phyloP scores from a whole-genome alignment of 2,329 filamentous ascomycete genomes.

The Gnomoniopsis smithogilvyi region DNA sequence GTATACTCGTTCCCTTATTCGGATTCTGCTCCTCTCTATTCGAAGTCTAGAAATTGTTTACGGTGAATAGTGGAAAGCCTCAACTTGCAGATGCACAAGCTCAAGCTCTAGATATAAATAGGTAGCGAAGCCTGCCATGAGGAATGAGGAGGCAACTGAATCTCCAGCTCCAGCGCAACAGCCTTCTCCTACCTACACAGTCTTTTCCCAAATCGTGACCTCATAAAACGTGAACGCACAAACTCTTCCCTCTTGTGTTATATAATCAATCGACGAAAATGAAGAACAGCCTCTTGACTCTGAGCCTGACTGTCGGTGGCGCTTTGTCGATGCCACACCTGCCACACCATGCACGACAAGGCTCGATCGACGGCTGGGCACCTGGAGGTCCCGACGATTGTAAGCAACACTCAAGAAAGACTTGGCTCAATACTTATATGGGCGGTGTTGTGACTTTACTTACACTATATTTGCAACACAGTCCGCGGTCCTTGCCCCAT shows the following conservation, averaged over 20 bases:
- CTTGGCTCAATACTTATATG: too few relatives aligned
- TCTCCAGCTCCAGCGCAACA: too few relatives aligned
- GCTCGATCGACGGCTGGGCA: neutral
- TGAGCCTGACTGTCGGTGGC: neutral
- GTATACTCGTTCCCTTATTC: too few relatives aligned
- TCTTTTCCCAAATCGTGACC: neutral
- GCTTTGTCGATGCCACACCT: neutral
- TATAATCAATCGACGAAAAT: neutral
- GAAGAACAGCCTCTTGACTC: neutral
- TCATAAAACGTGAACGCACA: neutral
- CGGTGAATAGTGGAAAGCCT: neutral
- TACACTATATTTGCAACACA: constrained; percentile 14
- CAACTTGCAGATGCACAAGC: neutral
- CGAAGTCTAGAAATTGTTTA: neutral
- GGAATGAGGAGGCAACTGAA: too few relatives aligned
- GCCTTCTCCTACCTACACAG: too few relatives aligned
- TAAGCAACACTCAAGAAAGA: neutral
- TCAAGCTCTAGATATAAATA: neutral
- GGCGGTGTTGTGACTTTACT: neutral
- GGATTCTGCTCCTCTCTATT: neutral
- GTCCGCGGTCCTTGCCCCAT: constrained; percentile 45
- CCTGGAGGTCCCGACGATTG: neutral
- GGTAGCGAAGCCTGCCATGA: too few relatives aligned
- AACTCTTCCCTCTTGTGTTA: neutral
- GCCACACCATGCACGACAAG: neutral